Base-by-base conservation (phyloP, 164 flowering plant species). In the Chloranthus sessilifolius region DNA sequence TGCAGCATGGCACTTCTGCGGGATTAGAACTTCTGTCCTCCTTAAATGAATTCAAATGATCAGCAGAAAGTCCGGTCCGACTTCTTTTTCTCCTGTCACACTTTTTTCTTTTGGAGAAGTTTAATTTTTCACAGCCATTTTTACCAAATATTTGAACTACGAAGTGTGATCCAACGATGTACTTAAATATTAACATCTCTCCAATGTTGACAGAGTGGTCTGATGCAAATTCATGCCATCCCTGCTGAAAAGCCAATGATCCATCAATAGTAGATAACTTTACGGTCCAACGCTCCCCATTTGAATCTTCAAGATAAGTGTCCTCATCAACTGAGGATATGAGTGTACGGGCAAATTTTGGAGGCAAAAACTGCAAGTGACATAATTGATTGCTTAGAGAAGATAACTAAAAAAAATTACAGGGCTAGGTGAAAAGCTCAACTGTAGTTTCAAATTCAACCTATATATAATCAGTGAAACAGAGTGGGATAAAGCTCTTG, bases 341-440 rank as follows among this genome's bases (percentile, higher is more conserved):
- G 5, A 68, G 45, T 4, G 24, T 21, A 26, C 30, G 49, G 24
- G 52, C 55, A 56, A 79, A 64, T 55, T 37, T 55, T 42, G 82
- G 82, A 49, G 88, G 88, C 47, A 81, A 23, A 50, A 27, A 57
- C 88, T 81, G 72, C 60, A 62, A 45, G 17, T 38, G 6, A n/a
- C 14, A 38, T 38, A 50, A 14, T 12, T 4, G 9, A 17, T 41
- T 41, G 23, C 22, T 7, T 7, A 41, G n/a, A n/a, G n/a, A n/a
- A n/a, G n/a, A n/a, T n/a, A n/a, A n/a, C n/a, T n/a, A n/a, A n/a
- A n/a, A n/a, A n/a, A n/a, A n/a, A n/a, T n/a, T n/a, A n/a, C n/a
- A n/a, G n/a, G n/a, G n/a, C n/a, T n/a, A n/a, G n/a, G n/a, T n/a
- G n/a, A n/a, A n/a, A n/a, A n/a, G n/a, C n/a, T n/a, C n/a, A n/a